Percentiles rank a stretch among this genome's conserved stretches.
These are phyloP conservation scores for Neofusicoccum parvum DNA, from an alignment of 2,329 filamentous ascomycete genomes.

Conservation along the genomic window DNA sequence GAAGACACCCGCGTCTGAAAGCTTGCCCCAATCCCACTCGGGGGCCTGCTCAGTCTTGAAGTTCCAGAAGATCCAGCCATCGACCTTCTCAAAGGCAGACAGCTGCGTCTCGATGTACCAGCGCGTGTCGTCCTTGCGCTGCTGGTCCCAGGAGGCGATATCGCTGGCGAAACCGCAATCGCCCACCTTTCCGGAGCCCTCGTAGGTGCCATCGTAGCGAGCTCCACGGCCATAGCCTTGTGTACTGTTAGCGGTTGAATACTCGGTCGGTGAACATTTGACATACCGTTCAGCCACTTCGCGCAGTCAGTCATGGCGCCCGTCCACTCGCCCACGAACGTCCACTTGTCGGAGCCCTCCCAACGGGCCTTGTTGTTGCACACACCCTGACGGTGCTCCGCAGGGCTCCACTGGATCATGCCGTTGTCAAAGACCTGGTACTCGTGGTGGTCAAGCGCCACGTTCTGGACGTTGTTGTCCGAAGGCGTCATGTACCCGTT, in stretches of 20 bases:
- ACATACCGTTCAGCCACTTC: slow-evolving; percentile 47
- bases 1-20: slow-evolving; percentile 56
- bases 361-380: slow-evolving; percentile 58
- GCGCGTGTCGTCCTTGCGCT: slow-evolving; percentile 48
- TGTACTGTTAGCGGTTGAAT: not conserved
- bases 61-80: slow-evolving; percentile 62
- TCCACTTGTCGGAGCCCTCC: slow-evolving; percentile 62
- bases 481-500: slow-evolving; percentile 59
- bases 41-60: slow-evolving; percentile 58
- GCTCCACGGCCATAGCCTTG: slow-evolving; percentile 60
- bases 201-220: slow-evolving; percentile 61
- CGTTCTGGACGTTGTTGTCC: slow-evolving; percentile 54
- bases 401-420: slow-evolving; percentile 52
- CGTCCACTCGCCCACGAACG: slow-evolving; percentile 70
- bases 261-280: not conserved
- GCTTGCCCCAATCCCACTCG: slow-evolving; percentile 56
- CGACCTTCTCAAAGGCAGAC: slow-evolving; percentile 53
- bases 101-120: slow-evolving; percentile 60
- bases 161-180: slow-evolving; percentile 56
- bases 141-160: slow-evolving; percentile 50
- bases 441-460: slow-evolving; percentile 69
- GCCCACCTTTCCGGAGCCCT: slow-evolving; percentile 53
- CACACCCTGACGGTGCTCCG: slow-evolving; percentile 57
- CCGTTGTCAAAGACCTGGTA: slow-evolving; percentile 64
- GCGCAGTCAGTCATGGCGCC: slow-evolving; percentile 67